These are phyloP conservation scores for Spatholobus suberectus DNA, from an alignment of 306 rosid genomes.

Conservation along the genomic window DNA sequence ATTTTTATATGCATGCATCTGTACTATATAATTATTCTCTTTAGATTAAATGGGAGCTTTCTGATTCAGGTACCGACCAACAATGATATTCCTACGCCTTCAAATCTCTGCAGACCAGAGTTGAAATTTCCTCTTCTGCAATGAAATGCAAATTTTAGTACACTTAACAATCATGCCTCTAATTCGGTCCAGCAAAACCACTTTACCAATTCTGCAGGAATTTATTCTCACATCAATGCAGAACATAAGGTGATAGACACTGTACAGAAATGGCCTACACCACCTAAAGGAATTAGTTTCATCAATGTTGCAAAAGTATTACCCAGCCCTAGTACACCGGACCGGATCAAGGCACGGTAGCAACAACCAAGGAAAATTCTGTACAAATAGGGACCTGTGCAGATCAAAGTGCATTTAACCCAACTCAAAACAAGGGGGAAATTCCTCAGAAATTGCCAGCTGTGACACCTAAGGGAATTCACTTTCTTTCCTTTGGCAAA, in stretches of 20 bases:
- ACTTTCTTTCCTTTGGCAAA: conserved; percentile 75
- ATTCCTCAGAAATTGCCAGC: conserved; percentile 38
- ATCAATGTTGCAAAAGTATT: conserved; percentile 52
- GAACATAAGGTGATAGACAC: conserved; percentile 41
- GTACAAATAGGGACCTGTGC: conserved; percentile 34
- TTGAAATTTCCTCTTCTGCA: conserved; percentile 39
- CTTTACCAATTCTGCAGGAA: conserved; percentile 40
- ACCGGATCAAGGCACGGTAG: conserved; percentile 44
- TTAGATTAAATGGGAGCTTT: conserved; percentile 30
- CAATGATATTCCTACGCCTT: conserved; percentile 47
- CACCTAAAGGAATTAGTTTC: conserved; percentile 65
- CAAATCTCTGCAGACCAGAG: conserved; percentile 51
- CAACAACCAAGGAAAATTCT: conserved; percentile 45
- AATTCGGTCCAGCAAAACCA: conserved; percentile 41
- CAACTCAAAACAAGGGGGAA: conserved; percentile 40
- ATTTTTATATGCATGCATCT: conserved; percentile 4
- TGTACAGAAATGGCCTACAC: conserved; percentile 39
- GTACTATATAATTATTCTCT: neutral
- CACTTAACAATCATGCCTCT: conserved; percentile 38
- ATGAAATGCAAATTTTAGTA: conserved; percentile 44
- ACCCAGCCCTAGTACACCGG: conserved; percentile 35
- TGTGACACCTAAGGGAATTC: conserved; percentile 66
- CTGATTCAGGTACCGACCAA: conserved; percentile 59
- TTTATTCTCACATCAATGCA: conserved; percentile 34
- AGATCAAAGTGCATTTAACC: conserved; percentile 35